Percentiles rank a stretch among this genome's conserved stretches.
Conservation (phyloP, 1,284 basidiomycete genomes). For the Microstroma glucosiphilum region DNA sequence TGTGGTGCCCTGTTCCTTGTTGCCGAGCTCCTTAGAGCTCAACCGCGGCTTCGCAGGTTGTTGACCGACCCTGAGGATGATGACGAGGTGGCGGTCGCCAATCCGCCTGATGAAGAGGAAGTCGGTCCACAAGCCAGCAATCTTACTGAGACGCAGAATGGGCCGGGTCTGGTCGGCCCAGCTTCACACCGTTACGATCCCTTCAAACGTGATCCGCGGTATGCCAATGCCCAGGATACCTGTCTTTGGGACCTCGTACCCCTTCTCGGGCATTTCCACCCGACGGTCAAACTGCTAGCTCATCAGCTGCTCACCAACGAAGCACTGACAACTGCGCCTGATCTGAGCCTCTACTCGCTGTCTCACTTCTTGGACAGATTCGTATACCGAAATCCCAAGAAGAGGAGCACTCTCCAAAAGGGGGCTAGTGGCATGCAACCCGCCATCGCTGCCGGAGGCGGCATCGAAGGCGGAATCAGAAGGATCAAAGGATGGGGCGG, state of each 20-base stretch:
- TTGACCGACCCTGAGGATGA: constrained; percentile 56
- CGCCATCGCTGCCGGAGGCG: constrained; percentile 55
- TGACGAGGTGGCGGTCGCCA: constrained; percentile 56
- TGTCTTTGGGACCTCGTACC: constrained; percentile 44
- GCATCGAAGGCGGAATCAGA: constrained; percentile 54
- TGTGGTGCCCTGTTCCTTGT: constrained; percentile 71
- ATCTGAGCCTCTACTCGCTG: constrained; percentile 86
- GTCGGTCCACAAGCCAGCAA: constrained; percentile 68
- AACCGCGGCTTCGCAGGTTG: constrained; percentile 66
- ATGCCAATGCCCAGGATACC: constrained; percentile 70
- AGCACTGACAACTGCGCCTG: constrained; percentile 68
- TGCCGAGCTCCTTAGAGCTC: constrained; percentile 56
- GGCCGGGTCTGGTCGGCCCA: too few relatives aligned
- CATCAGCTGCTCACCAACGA: constrained; percentile 68
- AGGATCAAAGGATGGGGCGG: constrained; percentile 61
- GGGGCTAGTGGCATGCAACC: constrained; percentile 83
- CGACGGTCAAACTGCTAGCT: constrained; percentile 79
- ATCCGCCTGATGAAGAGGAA: constrained; percentile 49
- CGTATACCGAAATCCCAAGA: constrained; percentile 95
- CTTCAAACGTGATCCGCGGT: constrained; percentile 80
- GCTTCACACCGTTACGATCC: constrained; percentile 28
- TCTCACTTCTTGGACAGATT: constrained; percentile 82
- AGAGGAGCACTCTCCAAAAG: constrained; percentile 61
- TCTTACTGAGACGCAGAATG: constrained; percentile 53
- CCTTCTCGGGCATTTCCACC: constrained; percentile 83